These are phyloP conservation scores for Ceratocystis albifundus DNA, from an alignment of 2,329 filamentous ascomycete species.

Conservation along the genomic window DNA sequence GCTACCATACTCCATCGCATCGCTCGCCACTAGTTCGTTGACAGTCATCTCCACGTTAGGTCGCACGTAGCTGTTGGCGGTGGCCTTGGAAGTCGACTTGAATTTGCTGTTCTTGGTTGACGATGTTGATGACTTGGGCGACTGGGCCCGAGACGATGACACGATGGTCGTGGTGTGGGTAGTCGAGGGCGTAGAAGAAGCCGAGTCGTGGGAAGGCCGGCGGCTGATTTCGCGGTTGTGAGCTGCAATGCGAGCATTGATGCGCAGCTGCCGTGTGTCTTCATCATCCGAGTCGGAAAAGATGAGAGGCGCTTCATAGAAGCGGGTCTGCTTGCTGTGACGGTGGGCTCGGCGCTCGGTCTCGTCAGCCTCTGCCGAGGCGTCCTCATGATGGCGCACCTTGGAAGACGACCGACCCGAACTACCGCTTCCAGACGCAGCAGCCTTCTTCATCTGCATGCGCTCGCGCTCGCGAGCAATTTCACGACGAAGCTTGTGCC, in stretches of 20 bases:
- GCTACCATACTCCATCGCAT: background rate
- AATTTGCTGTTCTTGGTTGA: background rate
- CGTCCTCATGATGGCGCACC: background rate
- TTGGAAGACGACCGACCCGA: background rate
- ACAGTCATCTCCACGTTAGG: background rate
- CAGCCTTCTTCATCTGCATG: background rate
- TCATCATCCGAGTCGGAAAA: slow-evolving; percentile 4
- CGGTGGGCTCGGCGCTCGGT: background rate
- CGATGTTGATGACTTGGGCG: background rate
- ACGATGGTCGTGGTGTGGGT: background rate
- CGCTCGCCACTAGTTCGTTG: background rate
- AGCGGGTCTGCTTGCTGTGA: slow-evolving; percentile 1
- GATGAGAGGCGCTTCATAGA: background rate
- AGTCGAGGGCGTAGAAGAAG: background rate
- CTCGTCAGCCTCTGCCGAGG: background rate
- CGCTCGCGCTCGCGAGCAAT: slow-evolving; percentile 8
- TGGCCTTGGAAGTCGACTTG: background rate
- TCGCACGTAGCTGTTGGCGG: background rate
- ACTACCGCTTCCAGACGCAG: background rate
- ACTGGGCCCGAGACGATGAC: background rate
- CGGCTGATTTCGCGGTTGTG: slow-evolving; percentile 9
- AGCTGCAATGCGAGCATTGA: slow-evolving; percentile 10
- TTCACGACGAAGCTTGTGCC: slow-evolving; percentile 1
- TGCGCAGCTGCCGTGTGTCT: slow-evolving; percentile 3
- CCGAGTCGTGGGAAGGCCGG: background rate